Percentiles rank a stretch among this genome's conserved stretches.
Conservation (phyloP, 768 basidiomycete species). For the Xerocomus potaroensis region DNA sequence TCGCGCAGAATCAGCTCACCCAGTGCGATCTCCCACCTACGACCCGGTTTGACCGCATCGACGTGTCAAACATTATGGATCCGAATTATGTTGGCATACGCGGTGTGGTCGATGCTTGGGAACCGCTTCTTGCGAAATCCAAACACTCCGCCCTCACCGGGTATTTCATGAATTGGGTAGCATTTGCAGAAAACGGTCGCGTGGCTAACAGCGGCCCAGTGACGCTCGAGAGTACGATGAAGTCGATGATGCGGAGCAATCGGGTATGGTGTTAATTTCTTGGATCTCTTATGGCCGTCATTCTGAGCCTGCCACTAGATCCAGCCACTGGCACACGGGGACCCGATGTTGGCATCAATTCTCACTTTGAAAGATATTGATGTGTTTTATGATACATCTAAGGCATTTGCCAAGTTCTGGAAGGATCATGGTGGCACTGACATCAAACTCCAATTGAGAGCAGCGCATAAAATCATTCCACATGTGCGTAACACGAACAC, state of each 20-base stretch:
- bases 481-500: constrained; percentile 30
- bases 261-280: constrained; percentile 10
- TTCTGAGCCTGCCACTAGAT: constrained; percentile 10
- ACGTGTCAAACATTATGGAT: constrained; percentile 48
- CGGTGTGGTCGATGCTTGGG: constrained; percentile 34
- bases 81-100: constrained; percentile 37
- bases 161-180: constrained; percentile 49
- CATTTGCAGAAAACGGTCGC: background rate
- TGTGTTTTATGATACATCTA: constrained; percentile 35
- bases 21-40: constrained; percentile 20
- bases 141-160: constrained; percentile 34
- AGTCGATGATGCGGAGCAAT: constrained; percentile 10
- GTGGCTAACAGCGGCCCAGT: constrained; percentile 5
- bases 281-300: background rate
- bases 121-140: constrained; percentile 32
- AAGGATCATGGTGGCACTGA: constrained; percentile 23
- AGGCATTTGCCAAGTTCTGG: constrained; percentile 34
- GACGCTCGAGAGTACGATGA: constrained; percentile 1
- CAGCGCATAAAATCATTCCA: constrained; percentile 34
- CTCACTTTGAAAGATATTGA: constrained; percentile 13
- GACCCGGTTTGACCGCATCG: constrained; percentile 41
- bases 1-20: constrained; percentile 20
- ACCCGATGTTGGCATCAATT: background rate
- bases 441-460: constrained; percentile 21
- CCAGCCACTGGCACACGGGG: background rate